Base-by-base conservation (phyloP, 1,139 yeast species). In the Pichia sp. region DNA sequence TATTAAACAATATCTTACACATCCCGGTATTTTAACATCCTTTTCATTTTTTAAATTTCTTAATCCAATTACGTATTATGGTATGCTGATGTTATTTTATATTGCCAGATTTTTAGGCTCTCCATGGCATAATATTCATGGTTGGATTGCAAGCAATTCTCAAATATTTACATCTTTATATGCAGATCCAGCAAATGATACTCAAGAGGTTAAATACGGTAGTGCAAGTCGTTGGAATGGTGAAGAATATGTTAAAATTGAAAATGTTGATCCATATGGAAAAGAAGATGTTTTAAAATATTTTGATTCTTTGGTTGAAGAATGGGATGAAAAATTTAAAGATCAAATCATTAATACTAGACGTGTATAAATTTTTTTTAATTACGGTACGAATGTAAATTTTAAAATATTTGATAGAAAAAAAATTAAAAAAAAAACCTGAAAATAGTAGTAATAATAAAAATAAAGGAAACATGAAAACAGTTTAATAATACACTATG, bases 1-100 rank as follows among this genome's bases (percentile, higher is more conserved):
- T 1, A 75, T 91, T 38, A 67, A 67, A 33, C 89, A 84, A 55
- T 86, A 83, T 62, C 66, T 91, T 34, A 79, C 85, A 8, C 96
- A 91, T 49, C 99, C 99, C 0, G 99, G 99, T 14, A 86, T 93
- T 27, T 88, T 93, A 62, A 80, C 83, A 23, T 83, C 95, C 45
- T 81, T 81, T 49, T 82, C 94, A 3, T 86, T 85, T 54, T 79
- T 76, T 57, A 76, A 84, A 47, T 83, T 74, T 50, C 71, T 93
- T 59, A 87, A 87, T 57, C 62, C 82, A 8, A 69, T 88, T 60
- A 80, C 95, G 1, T 85, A 78, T 57, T 78, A 83, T 50, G 94
- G 95, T 9, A 91, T 91, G 97, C 59, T 88, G 49, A 49, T 78
- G 36, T 66, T 88, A 58, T 91, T 93, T 59, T 88, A 87, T 59